Percentiles rank a stretch among this genome's conserved stretches.
phyloP scores from a whole-genome alignment of 371 early-diverging fungal genomes.

The Capillidium heterosporum region DNA sequence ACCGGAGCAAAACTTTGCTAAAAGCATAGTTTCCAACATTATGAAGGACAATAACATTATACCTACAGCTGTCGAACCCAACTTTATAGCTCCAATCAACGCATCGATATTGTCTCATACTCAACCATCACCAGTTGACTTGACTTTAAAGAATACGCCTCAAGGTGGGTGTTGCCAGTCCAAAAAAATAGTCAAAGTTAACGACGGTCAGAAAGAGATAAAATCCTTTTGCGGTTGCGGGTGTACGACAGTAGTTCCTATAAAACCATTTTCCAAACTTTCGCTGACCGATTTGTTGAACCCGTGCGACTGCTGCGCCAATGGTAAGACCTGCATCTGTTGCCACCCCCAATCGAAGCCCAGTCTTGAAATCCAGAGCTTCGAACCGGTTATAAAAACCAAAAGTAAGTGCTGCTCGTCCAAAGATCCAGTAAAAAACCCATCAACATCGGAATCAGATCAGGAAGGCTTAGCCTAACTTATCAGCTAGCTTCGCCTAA shows the following conservation, averaged over 20 bases:
- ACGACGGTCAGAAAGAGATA: background rate
- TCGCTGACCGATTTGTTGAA: background rate
- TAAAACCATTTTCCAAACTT: background rate
- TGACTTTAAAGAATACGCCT: too few species aligned
- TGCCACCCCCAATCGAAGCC: background rate
- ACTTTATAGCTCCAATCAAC: background rate
- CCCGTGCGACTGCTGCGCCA: constrained; percentile 2
- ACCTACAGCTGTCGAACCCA: background rate
- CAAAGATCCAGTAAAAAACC: background rate
- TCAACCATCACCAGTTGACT: too few species aligned
- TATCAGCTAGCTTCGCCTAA: background rate
- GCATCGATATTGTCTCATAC: too few species aligned
- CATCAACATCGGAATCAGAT: background rate
- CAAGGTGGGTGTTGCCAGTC: too few species aligned
- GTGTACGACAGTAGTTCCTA: background rate
- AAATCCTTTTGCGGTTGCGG: background rate
- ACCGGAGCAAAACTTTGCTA: background rate
- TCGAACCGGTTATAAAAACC: background rate
- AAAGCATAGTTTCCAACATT: background rate
- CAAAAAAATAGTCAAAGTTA: too few species aligned
- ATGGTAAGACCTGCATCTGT: constrained; percentile 3
- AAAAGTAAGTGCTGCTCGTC: background rate
- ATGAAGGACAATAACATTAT: background rate
- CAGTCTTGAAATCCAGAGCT: background rate
- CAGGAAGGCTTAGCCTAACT: background rate